Evolutionary conservation across 805 yeast genomes (phyloP).

Genomic region (Sugiyamaella marilandica): DNA sequence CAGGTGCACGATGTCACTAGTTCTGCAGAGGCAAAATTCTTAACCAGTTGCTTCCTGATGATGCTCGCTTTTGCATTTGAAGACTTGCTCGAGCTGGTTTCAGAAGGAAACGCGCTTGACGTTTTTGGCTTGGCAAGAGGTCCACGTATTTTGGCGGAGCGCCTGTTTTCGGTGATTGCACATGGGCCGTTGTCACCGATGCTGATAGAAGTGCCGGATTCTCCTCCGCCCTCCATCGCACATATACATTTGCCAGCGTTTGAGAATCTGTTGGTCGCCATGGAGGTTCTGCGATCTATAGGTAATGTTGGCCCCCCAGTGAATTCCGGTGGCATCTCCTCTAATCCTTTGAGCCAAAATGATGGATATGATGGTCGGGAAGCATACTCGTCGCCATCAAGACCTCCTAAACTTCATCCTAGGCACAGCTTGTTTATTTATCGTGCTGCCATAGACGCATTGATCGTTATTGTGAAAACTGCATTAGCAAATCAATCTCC

Average conservation of each 20-base stretch:
- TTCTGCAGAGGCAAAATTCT: slow-evolving; percentile 12
- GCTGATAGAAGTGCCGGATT: not conserved
- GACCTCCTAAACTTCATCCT: not conserved
- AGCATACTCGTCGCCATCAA: not conserved
- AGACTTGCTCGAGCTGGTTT: slow-evolving; percentile 7
- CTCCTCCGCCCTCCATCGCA: not conserved
- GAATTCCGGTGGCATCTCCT: not conserved
- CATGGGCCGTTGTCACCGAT: slow-evolving; percentile 5
- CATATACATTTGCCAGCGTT: slow-evolving; percentile 5
- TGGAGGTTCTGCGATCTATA: not conserved
- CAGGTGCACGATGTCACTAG: slow-evolving; percentile 3
- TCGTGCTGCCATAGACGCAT: slow-evolving; percentile 1
- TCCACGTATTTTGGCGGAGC: slow-evolving; percentile 7
- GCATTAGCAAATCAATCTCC: not conserved
- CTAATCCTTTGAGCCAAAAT: not conserved
- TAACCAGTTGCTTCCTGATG: slow-evolving; percentile 16
- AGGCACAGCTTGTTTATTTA: not conserved
- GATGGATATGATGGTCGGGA: not conserved
- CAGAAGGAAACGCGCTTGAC: not conserved
- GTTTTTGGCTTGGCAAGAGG: slow-evolving; percentile 8
- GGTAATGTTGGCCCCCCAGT: not conserved
- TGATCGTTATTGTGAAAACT: not conserved
- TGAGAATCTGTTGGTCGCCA: slow-evolving; percentile 2
- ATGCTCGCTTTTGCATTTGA: slow-evolving; percentile 18
- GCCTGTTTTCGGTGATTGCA: not conserved